These are phyloP conservation scores for Trypanosoma brucei DNA, from an alignment of 208 protist species.

Conservation along the genomic window DNA sequence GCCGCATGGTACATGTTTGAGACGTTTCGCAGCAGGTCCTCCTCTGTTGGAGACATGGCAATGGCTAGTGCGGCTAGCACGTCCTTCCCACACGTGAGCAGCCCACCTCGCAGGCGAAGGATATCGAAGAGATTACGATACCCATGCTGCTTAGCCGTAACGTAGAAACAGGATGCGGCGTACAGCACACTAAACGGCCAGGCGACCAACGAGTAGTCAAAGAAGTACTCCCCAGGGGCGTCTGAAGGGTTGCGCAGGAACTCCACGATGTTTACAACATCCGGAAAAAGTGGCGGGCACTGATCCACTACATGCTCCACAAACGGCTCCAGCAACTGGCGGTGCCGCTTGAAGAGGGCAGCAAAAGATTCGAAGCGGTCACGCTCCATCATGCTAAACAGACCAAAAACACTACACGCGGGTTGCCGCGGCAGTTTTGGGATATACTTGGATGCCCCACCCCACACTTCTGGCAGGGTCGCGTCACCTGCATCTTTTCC, in stretches of 20 bases:
- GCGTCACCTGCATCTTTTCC: neutral
- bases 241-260: conserved; percentile 6
- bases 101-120: conserved; percentile 29
- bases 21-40: conserved; percentile 32
- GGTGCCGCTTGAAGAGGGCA: conserved; percentile 33
- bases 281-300: conserved; percentile 4
- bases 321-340: conserved; percentile 36
- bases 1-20: conserved; percentile 58
- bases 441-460: neutral
- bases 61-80: conserved; percentile 69
- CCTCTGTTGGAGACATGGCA: conserved; percentile 50
- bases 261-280: conserved; percentile 13
- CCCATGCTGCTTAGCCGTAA: conserved; percentile 42
- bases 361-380: conserved; percentile 43
- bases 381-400: conserved; percentile 68
- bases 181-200: conserved; percentile 78
- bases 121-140: conserved; percentile 35
- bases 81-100: conserved; percentile 60
- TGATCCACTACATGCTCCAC: conserved; percentile 16
- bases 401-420: conserved; percentile 37
- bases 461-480: neutral
- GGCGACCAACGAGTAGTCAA: conserved; percentile 48
- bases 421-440: neutral
- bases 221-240: conserved; percentile 42
- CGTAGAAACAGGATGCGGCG: conserved; percentile 58